Base-by-base conservation (phyloP, 2,329 filamentous ascomycete species). In the Aspergillus spinulosporus region DNA sequence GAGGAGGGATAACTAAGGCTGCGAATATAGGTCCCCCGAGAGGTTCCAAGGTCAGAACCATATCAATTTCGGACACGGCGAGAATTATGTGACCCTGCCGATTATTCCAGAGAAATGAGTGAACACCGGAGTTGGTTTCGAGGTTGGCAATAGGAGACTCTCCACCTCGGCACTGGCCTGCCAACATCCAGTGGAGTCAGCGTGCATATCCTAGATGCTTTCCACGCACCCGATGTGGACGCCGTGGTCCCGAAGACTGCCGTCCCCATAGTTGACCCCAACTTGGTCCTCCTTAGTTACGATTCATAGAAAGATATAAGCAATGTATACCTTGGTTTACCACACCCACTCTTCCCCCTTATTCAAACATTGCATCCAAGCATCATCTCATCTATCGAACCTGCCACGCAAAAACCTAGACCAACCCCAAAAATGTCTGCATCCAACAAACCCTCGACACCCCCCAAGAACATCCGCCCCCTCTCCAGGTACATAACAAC, bases 11-110 rank as follows among this genome's bases (percentile, higher is more conserved):
- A 11, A 44, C 15, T 12, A 2, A 2, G 9, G 43, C 21, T 21
- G 21, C 21, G 21, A 21, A 21, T 21, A 21, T 49, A 75, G 77
- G 53, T 74, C 75, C 3, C 69, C 76, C 55, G 72, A 74, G 58
- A 74, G 70, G 47, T 74, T 82, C 59, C 71, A 72, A 1, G 80
- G 80, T 0, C 61, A 72, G 57, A 82, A 82, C 65, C 74, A 79
- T 64, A 67, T 82, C 47, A 76, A 80, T 54, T 82, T 82, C 60
- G 73, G 78, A 3, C 69, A 71, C 55, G 73, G 70, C 48, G 64
- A 72, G 28, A 82, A 82, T 59, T 82, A 77, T 61, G 72, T 82
- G 32, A 76, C 72, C 8, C 62, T 82, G 60, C 80, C 80, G 5
- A 67, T 82, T 55, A 75, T 82, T 50, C 79, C 80, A 0, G 31